Percentiles rank a stretch among this genome's conserved stretches.
Conservation (phyloP, 2,329 filamentous ascomycete species). For the Dendryphion nanum region DNA sequence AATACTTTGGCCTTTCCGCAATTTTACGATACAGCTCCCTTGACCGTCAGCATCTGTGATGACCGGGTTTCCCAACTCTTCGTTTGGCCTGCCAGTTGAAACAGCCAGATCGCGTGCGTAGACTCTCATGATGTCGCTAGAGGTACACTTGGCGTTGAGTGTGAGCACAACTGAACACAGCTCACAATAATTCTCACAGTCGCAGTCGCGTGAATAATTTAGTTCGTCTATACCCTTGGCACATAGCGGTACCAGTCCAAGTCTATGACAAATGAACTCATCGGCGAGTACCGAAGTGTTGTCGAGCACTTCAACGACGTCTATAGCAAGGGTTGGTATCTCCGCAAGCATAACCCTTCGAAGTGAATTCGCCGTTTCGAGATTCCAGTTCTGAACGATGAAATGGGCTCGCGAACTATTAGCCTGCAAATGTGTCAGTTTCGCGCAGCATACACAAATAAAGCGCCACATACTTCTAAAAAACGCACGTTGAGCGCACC, state of each 20-base stretch:
- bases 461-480: constrained; percentile 30
- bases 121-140: constrained; percentile 87
- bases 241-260: constrained; percentile 85
- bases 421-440: constrained; percentile 55
- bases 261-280: constrained; percentile 90
- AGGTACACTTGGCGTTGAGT: constrained; percentile 81
- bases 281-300: constrained; percentile 97
- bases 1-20: constrained; percentile 85
- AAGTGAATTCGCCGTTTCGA: constrained; percentile 88
- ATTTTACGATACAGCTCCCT: constrained; percentile 84
- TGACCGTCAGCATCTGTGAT: constrained; percentile 79
- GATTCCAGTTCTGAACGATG: constrained; percentile 82
- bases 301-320: constrained; percentile 85
- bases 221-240: constrained; percentile 80
- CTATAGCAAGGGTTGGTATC: constrained; percentile 91
- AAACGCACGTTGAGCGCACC: constrained; percentile 43
- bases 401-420: constrained; percentile 84
- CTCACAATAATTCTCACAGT: constrained; percentile 94
- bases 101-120: constrained; percentile 87
- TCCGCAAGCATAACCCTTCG: constrained; percentile 90
- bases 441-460: constrained; percentile 2
- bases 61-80: constrained; percentile 75
- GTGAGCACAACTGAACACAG: constrained; percentile 83
- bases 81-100: constrained; percentile 66
- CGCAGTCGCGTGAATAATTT: constrained; percentile 88